Conservation (phyloP, 2,329 filamentous ascomycete species). For the Talaromyces sp. region DNA sequence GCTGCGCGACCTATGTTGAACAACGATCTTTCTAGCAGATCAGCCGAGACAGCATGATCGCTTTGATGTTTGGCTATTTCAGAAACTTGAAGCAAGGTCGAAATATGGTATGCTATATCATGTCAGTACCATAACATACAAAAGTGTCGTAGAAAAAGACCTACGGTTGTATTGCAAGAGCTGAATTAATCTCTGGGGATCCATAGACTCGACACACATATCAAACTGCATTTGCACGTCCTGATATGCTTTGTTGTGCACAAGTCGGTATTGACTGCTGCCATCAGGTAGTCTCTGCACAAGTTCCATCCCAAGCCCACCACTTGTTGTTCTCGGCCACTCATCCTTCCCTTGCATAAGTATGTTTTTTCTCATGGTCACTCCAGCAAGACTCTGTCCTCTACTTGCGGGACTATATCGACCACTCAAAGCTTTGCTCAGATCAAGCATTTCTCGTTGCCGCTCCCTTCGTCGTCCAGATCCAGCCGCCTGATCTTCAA, state of each 20-base stretch:
- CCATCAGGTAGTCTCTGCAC: conserved; percentile 56
- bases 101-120: conserved; percentile 74
- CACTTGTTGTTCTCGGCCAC: conserved; percentile 76
- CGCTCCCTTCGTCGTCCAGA: conserved; percentile 55
- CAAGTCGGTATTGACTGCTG: conserved; percentile 70
- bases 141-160: conserved; percentile 4
- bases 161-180: conserved; percentile 64
- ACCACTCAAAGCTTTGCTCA: conserved; percentile 56
- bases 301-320: conserved; percentile 78
- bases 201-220: conserved; percentile 73
- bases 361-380: conserved; percentile 71
- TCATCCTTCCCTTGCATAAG: conserved; percentile 84
- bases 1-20: conserved; percentile 91
- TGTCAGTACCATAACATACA: conserved; percentile 1
- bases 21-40: conserved; percentile 83
- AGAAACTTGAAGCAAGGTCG: conserved; percentile 87
- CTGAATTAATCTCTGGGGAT: conserved; percentile 76
- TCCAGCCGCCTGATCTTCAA: conserved; percentile 47
- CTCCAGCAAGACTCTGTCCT: conserved; percentile 64
- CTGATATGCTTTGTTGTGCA: conserved; percentile 72
- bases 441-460: conserved; percentile 46
- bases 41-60: conserved; percentile 79
- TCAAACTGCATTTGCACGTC: conserved; percentile 74
- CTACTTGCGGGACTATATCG: conserved; percentile 54
- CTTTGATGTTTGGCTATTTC: conserved; percentile 89